Conservation (phyloP, 441 rosid species). For the Breynia disticha region DNA sequence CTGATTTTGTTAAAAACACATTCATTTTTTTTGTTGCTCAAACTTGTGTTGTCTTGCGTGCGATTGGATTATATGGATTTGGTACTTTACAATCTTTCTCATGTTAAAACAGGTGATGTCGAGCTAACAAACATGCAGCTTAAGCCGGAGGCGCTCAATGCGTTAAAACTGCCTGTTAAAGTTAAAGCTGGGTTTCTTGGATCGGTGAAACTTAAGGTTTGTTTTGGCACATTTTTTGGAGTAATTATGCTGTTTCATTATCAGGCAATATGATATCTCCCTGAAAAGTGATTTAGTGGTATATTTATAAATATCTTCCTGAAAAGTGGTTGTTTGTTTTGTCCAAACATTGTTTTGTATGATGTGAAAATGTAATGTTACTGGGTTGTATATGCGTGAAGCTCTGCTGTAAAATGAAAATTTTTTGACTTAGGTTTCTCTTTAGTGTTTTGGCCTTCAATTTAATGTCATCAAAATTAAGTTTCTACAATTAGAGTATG, state of each 20-base stretch:
- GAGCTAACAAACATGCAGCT: conserved; percentile 95
- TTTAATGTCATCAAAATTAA: too few relatives aligned
- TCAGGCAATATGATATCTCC: not conserved
- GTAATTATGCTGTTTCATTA: not conserved
- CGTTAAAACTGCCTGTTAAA: conserved; percentile 86
- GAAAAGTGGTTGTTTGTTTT: too few relatives aligned
- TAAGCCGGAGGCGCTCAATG: conserved; percentile 98
- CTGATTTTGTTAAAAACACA: not conserved
- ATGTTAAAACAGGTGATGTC: conserved; percentile 61
- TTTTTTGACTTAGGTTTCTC: too few relatives aligned
- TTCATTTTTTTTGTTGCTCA: not conserved
- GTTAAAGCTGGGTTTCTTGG: conserved; percentile 99
- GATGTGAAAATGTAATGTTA: too few relatives aligned
- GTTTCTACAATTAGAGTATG: too few relatives aligned
- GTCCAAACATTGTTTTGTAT: too few relatives aligned
- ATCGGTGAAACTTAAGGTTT: conserved; percentile 86
- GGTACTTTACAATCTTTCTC: conserved; percentile 6
- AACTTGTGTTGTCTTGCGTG: not conserved
- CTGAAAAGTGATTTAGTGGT: not conserved
- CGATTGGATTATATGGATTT: conserved; percentile 7
- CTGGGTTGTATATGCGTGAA: too few relatives aligned
- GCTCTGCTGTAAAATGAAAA: too few relatives aligned
- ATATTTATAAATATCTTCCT: not conserved
- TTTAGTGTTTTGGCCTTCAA: too few relatives aligned
- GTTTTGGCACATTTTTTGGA: not conserved